A percentile compares a stretch with the other conserved stretches of the same genome.
Conservation (phyloP, 2,329 filamentous ascomycete species). For the Metarhizium album region DNA sequence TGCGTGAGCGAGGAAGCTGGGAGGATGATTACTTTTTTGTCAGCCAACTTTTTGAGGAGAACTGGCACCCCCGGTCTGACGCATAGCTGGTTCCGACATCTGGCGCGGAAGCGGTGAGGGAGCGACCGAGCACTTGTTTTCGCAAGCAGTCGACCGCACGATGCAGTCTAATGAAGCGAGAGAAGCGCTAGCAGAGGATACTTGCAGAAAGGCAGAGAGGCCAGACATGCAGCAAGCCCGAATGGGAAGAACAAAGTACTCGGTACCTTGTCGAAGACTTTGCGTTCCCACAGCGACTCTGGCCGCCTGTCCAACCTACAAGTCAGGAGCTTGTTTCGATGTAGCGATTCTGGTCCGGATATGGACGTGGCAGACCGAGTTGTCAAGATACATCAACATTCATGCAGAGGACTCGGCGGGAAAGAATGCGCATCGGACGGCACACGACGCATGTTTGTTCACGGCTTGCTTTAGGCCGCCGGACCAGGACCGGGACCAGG, state of each 20-base stretch:
- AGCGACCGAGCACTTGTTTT: neutral
- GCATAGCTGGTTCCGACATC: neutral
- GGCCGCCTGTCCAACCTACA: neutral
- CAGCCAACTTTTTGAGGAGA: constrained; percentile 46
- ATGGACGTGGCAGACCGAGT: neutral
- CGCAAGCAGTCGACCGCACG: neutral
- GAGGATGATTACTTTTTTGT: constrained; percentile 50
- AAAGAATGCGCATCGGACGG: neutral
- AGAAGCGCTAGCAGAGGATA: neutral
- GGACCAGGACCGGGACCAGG: too few species aligned
- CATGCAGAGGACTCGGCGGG: neutral
- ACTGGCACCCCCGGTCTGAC: constrained; percentile 32
- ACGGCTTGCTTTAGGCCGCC: neutral
- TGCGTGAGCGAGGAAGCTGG: constrained; percentile 33
- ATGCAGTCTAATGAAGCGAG: neutral
- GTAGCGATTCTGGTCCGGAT: neutral
- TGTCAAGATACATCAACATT: neutral
- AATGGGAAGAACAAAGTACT: neutral
- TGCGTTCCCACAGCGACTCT: neutral
- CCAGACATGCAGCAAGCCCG: neutral
- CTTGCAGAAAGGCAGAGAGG: neutral
- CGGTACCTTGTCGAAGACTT: neutral
- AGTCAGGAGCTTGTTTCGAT: neutral
- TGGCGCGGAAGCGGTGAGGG: neutral
- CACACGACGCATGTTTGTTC: neutral